phyloP scores from a whole-genome alignment of 2,329 filamentous ascomycete species.

The Fusarium concolor region DNA sequence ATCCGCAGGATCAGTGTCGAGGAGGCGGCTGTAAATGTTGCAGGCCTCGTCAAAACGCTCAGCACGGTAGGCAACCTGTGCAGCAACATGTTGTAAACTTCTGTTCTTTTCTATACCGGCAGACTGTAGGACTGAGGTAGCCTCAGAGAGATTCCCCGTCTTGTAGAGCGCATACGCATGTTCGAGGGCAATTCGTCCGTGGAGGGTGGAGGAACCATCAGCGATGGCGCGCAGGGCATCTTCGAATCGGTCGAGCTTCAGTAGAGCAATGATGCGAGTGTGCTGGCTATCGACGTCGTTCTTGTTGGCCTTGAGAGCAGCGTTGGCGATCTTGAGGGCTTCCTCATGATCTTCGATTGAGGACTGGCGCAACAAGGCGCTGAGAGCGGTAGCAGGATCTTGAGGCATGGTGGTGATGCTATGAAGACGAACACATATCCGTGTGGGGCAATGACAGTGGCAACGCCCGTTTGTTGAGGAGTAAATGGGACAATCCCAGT shows the following conservation, averaged over 20 bases:
- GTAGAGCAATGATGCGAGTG: constrained; percentile 77
- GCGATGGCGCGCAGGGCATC: constrained; percentile 78
- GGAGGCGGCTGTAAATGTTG: constrained; percentile 71
- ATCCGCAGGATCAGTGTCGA: constrained; percentile 60
- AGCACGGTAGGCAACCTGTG: constrained; percentile 78
- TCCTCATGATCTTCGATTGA: constrained; percentile 79
- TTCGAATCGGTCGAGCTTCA: constrained; percentile 85
- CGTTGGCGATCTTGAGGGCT: constrained; percentile 72
- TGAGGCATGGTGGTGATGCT: constrained; percentile 52
- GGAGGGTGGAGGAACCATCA: constrained; percentile 70
- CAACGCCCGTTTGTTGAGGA: not conserved
- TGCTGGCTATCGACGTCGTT: constrained; percentile 70
- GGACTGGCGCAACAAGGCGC: constrained; percentile 65
- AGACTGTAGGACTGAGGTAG: constrained; percentile 60
- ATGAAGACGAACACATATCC: constrained; percentile 44
- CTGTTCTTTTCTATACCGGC: constrained; percentile 47
- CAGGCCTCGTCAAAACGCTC: constrained; percentile 78
- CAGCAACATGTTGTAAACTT: constrained; percentile 65
- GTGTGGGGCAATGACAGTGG: constrained; percentile 7
- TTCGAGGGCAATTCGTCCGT: constrained; percentile 72
- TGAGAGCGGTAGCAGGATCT: constrained; percentile 63
- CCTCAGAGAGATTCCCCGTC: constrained; percentile 74
- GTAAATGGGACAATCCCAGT: not conserved
- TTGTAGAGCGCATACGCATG: constrained; percentile 89
- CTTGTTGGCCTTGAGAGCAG: constrained; percentile 71